Percentiles rank a stretch among this genome's conserved stretches.
Conservation (phyloP, 2,329 filamentous ascomycete species). For the Reticulascus tulasneorum region DNA sequence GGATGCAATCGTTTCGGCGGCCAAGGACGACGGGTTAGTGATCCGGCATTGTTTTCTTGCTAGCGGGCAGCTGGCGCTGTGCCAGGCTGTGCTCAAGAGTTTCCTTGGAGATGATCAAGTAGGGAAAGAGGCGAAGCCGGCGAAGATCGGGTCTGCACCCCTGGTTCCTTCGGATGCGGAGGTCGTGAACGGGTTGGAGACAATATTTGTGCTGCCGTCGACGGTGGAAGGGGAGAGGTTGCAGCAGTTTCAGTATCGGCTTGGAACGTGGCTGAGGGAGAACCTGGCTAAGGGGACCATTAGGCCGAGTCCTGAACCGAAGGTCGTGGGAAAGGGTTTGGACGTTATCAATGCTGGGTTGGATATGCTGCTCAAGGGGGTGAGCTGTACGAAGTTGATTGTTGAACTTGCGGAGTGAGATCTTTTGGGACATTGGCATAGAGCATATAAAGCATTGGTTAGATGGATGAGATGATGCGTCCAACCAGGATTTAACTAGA, state of each 20-base stretch:
- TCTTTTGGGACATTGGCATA: too few species aligned
- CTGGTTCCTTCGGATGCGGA: slow-evolving; percentile 24
- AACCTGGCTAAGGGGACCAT: slow-evolving; percentile 1
- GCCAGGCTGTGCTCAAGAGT: slow-evolving; percentile 31
- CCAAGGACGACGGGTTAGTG: slow-evolving; percentile 25
- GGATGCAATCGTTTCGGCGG: slow-evolving; percentile 9
- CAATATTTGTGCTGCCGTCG: slow-evolving; percentile 33
- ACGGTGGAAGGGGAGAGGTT: slow-evolving; percentile 26
- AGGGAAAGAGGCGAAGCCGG: slow-evolving; percentile 4
- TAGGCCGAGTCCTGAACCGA: not conserved
- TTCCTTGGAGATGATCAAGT: slow-evolving; percentile 19
- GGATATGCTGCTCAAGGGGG: slow-evolving; percentile 28
- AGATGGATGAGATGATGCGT: too few species aligned
- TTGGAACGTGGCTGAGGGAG: slow-evolving; percentile 21
- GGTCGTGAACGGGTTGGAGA: slow-evolving; percentile 27
- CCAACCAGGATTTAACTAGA: too few species aligned
- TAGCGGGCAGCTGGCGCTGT: slow-evolving; percentile 27
- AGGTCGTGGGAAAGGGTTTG: slow-evolving; percentile 1
- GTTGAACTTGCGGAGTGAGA: slow-evolving; percentile 32
- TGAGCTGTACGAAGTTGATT: slow-evolving; percentile 39
- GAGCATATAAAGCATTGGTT: too few species aligned
- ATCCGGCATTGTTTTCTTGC: slow-evolving; percentile 39
- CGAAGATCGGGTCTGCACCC: slow-evolving; percentile 34
- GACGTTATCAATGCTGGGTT: slow-evolving; percentile 2
- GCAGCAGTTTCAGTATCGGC: slow-evolving; percentile 33